Base-by-base conservation (phyloP, 179 eudicot species). In the Kewa caespitosa region DNA sequence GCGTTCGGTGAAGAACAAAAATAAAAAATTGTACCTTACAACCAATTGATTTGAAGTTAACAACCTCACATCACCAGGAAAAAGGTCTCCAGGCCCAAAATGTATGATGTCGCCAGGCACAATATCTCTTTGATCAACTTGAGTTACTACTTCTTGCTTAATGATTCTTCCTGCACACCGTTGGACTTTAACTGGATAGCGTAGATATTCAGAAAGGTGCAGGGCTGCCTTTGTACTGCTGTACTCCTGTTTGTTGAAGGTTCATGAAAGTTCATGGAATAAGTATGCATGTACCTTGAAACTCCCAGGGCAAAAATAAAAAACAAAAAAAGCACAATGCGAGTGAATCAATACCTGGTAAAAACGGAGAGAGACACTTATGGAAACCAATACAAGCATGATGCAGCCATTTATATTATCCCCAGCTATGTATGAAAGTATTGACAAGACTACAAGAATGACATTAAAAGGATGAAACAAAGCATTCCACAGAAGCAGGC, bases 391-490 rank as follows among this genome's bases (percentile, higher is more conserved):
- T 11, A 82, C 81, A 27, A 86, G 83, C 89, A 86, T 84, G 78
- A 86, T 82, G 69, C 83, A 86, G 73, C 89, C 89, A 32, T 86
- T 86, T n/a, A 78, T 77, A 60, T 63, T 78, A n/a, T 86, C 89
- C 46, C 22, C 30, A 23, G 85, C 82, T 39, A 86, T 8, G 75
- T 81, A 86, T 6, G 89, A 86, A 62, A 84, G 81, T 33, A 76
- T 76, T 38, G 89, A 80, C 78, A 86, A 74, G 60, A 86, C 87
- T 27, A 84, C 28, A 36, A 86, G 79, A 78, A 86, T 86, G 73
- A 86, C 80, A 78, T 86, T 86, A 81, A 86, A 86, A 57, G 89
- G 87, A 80, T 86, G 87, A 78, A 86, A 84, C 28, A 82, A 84
- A 31, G 89, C 89, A 76, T 69, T 86, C 87, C 87, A 86, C n/a